Percentiles rank a stretch among this genome's conserved stretches.
Evolutionary conservation across 2,329 filamentous ascomycete species (phyloP).

Genomic region (Tolypocladium album): DNA sequence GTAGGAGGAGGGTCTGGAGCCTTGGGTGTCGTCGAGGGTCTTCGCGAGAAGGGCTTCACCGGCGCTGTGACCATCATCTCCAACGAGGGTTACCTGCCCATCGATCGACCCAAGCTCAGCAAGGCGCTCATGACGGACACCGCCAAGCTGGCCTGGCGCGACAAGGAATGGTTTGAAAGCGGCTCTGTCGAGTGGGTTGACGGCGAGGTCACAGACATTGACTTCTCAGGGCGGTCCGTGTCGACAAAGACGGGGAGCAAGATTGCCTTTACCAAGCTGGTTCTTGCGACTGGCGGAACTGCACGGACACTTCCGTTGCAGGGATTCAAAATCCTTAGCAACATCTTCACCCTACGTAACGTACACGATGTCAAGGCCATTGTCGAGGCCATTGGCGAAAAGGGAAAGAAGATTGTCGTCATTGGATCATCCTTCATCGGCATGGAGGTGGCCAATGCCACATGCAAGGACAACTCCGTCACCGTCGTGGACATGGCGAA

Average conservation of each 20-base stretch:
- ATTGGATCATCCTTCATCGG: slow-evolving; percentile 94
- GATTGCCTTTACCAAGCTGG: slow-evolving; percentile 75
- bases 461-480: slow-evolving; percentile 69
- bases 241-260: slow-evolving; percentile 62
- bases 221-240: slow-evolving; percentile 66
- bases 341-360: slow-evolving; percentile 76
- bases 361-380: slow-evolving; percentile 73
- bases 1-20: slow-evolving; percentile 82
- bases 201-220: slow-evolving; percentile 59
- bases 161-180: slow-evolving; percentile 64
- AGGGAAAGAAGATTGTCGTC: slow-evolving; percentile 84
- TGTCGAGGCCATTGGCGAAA: slow-evolving; percentile 65
- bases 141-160: slow-evolving; percentile 66
- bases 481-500: slow-evolving; percentile 83
- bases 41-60: slow-evolving; percentile 71
- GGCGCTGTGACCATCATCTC: slow-evolving; percentile 76
- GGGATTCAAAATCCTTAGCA: slow-evolving; percentile 76
- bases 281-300: slow-evolving; percentile 79
- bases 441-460: slow-evolving; percentile 90
- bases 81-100: slow-evolving; percentile 73
- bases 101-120: slow-evolving; percentile 91
- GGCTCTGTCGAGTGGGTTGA: slow-evolving; percentile 46
- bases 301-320: slow-evolving; percentile 66
- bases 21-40: slow-evolving; percentile 69
- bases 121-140: slow-evolving; percentile 82